phyloP scores from a whole-genome alignment of 768 basidiomycete genomes.

The Pleurotus tuber-regium region DNA sequence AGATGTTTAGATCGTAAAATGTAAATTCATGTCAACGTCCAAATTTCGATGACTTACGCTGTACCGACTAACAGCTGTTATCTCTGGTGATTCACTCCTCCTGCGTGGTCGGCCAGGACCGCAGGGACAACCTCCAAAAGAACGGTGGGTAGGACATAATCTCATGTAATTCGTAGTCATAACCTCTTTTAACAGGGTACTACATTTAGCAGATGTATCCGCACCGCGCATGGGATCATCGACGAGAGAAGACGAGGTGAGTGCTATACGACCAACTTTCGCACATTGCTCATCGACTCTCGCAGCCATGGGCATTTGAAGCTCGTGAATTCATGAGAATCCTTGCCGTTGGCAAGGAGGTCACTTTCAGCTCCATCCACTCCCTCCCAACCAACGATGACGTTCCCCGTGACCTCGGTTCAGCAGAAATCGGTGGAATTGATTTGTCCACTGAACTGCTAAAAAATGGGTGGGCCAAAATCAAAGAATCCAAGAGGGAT shows the following conservation, averaged over 20 bases:
- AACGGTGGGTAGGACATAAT: slow-evolving; percentile 54
- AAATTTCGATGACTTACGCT: not conserved
- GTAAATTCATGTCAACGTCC: slow-evolving; percentile 29
- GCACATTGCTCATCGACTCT: slow-evolving; percentile 2
- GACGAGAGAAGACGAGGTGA: slow-evolving; percentile 85
- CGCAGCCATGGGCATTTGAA: slow-evolving; percentile 86
- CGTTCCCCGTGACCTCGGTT: slow-evolving; percentile 74
- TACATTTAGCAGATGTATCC: slow-evolving; percentile 85
- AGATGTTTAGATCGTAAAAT: slow-evolving; percentile 55
- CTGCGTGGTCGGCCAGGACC: slow-evolving; percentile 73
- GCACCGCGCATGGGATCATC: slow-evolving; percentile 85
- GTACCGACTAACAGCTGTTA: slow-evolving; percentile 55
- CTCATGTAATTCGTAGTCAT: slow-evolving; percentile 11
- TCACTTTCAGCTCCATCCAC: slow-evolving; percentile 81
- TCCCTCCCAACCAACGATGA: slow-evolving; percentile 77
- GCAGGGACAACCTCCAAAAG: slow-evolving; percentile 88
- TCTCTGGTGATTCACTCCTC: slow-evolving; percentile 88
- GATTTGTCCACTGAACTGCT: slow-evolving; percentile 80
- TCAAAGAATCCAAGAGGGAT: slow-evolving; percentile 86
- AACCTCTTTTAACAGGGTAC: slow-evolving; percentile 51
- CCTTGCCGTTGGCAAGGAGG: slow-evolving; percentile 85
- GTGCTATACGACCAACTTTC: slow-evolving; percentile 13
- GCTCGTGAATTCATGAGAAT: slow-evolving; percentile 89
- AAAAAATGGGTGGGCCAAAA: slow-evolving; percentile 87
- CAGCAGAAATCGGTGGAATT: slow-evolving; percentile 65